Conservation (phyloP, 441 rosid species). For the Capsella rubella region DNA sequence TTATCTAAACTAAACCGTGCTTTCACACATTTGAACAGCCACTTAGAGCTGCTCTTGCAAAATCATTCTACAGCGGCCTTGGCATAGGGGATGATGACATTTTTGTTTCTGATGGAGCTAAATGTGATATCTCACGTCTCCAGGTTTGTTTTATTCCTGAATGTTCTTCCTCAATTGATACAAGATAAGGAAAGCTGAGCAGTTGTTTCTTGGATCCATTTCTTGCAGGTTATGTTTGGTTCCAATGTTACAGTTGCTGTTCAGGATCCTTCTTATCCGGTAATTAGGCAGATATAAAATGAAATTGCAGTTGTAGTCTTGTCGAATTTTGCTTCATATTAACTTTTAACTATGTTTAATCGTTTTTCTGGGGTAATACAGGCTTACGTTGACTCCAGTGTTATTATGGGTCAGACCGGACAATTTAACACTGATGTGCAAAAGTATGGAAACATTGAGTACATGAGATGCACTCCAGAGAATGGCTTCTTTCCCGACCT, state of each 20-base stretch:
- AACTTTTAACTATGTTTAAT: background rate
- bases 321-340: constrained; percentile 18
- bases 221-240: constrained; percentile 84
- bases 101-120: constrained; percentile 99
- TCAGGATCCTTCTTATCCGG: constrained; percentile 99
- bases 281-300: constrained; percentile 39
- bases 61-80: constrained; percentile 75
- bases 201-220: constrained; percentile 15
- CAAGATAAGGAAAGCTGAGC: constrained; percentile 10
- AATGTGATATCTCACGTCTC: constrained; percentile 97
- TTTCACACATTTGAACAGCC: constrained; percentile 58
- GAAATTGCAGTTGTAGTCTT: constrained; percentile 3
- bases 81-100: constrained; percentile 88
- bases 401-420: constrained; percentile 95
- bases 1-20: constrained; percentile 8
- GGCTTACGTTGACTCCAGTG: constrained; percentile 99
- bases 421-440: constrained; percentile 68
- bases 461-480: constrained; percentile 94
- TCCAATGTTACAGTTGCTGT: constrained; percentile 88
- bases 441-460: constrained; percentile 81
- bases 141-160: constrained; percentile 62
- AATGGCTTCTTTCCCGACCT: constrained; percentile 96
- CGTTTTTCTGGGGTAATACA: constrained; percentile 37
- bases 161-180: background rate
- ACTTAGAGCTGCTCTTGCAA: constrained; percentile 83